Conservation (phyloP, 2,329 filamentous ascomycete species). For the Fusarium penzigii region DNA sequence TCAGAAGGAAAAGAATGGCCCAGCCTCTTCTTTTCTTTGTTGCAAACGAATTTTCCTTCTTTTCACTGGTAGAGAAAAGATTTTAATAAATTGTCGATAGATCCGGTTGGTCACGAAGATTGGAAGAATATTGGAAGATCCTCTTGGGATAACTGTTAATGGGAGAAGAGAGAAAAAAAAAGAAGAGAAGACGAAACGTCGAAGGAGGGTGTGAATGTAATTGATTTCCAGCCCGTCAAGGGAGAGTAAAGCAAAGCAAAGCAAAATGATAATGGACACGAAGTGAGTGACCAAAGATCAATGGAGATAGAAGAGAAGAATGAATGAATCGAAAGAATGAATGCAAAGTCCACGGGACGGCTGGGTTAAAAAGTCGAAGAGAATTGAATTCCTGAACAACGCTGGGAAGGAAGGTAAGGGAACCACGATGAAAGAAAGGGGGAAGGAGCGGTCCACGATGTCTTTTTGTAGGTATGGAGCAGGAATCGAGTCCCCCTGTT, state of each 20-base stretch:
- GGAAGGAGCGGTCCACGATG: constrained; percentile 4
- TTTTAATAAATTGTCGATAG: too few species aligned
- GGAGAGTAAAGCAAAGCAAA: constrained; percentile 15
- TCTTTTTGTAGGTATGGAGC: constrained; percentile 18
- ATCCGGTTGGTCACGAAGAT: too few species aligned
- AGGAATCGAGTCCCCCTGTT: too few species aligned
- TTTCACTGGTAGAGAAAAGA: too few species aligned
- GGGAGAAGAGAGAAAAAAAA: too few species aligned
- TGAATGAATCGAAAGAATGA: constrained; percentile 11
- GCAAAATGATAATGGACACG: too few species aligned
- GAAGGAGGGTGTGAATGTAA: constrained; percentile 16
- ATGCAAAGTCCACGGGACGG: neutral
- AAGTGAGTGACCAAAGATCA: too few species aligned
- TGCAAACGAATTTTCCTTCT: too few species aligned
- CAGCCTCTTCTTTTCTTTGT: too few species aligned
- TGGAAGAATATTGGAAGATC: too few species aligned
- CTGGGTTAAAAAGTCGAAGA: neutral
- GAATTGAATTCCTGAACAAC: constrained; percentile 28
- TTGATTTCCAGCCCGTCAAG: constrained; percentile 22
- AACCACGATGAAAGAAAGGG: constrained; percentile 7
- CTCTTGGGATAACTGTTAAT: too few species aligned
- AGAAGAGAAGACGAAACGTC: constrained; percentile 5
- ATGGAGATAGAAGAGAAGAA: constrained; percentile 2
- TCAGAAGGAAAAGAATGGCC: too few species aligned
- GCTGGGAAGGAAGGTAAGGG: constrained; percentile 15